These are phyloP conservation scores for Candida silvicultrix DNA, from an alignment of 805 yeast species.

Conservation along the genomic window DNA sequence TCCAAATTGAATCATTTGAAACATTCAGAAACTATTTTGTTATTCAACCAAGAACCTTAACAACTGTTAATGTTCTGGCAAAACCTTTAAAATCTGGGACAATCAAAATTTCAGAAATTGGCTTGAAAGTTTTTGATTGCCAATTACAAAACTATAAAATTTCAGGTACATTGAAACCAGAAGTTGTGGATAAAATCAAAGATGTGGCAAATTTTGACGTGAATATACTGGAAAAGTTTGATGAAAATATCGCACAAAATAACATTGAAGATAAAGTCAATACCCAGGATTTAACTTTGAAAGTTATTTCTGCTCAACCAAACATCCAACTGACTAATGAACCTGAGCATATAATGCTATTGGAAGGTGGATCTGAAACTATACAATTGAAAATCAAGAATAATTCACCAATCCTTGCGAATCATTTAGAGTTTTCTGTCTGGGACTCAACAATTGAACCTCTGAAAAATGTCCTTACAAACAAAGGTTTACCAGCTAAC, in stretches of 20 bases:
- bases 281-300: slow-evolving; percentile 23
- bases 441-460: slow-evolving; percentile 71
- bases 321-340: slow-evolving; percentile 43
- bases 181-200: slow-evolving; percentile 23
- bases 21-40: slow-evolving; percentile 24
- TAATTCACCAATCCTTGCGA: slow-evolving; percentile 48
- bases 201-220: background rate
- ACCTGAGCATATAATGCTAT: slow-evolving; percentile 55
- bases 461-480: slow-evolving; percentile 46
- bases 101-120: slow-evolving; percentile 44
- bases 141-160: slow-evolving; percentile 37
- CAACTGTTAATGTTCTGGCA: slow-evolving; percentile 36
- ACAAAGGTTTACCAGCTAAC: slow-evolving; percentile 41
- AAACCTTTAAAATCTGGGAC: slow-evolving; percentile 44
- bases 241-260: slow-evolving; percentile 11
- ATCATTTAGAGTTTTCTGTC: slow-evolving; percentile 53
- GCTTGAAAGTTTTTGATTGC: slow-evolving; percentile 46
- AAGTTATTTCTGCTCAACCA: slow-evolving; percentile 51
- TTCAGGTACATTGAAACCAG: slow-evolving; percentile 24
- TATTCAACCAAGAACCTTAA: slow-evolving; percentile 32
- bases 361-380: slow-evolving; percentile 65
- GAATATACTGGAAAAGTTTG: slow-evolving; percentile 5
- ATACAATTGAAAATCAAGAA: slow-evolving; percentile 52
- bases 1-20: slow-evolving; percentile 32
- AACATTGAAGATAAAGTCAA: slow-evolving; percentile 13